Evolutionary conservation across 192 early-diverging fungal genomes (phyloP).

Genomic region (Linnemannia exigua): DNA sequence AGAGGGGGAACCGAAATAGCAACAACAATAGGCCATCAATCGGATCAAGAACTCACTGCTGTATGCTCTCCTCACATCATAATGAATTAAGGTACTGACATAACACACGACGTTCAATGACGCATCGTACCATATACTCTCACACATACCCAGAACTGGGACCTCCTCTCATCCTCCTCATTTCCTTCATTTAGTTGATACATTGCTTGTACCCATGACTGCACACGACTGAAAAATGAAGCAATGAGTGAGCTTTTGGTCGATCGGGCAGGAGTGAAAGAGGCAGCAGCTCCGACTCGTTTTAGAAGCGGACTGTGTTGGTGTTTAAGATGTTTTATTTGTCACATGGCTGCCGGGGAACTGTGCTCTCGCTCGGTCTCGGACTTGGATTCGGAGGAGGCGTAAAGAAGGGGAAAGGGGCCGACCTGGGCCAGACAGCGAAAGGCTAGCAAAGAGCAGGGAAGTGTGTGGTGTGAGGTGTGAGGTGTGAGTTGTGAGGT

Average conservation of each 20-base stretch:
- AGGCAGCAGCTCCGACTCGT: constrained; percentile 4
- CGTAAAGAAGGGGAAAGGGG: background rate
- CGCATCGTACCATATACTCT: background rate
- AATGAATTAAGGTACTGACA: too few relatives aligned
- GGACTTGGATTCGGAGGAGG: background rate
- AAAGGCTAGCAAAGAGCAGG: background rate
- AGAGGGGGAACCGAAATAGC: too few relatives aligned
- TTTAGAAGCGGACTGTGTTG: background rate
- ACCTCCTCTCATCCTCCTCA: background rate
- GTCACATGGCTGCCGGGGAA: constrained; percentile 1
- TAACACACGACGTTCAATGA: background rate
- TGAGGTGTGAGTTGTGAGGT: background rate
- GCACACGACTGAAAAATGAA: background rate
- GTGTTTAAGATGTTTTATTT: background rate
- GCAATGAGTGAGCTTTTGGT: background rate
- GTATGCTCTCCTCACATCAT: too few relatives aligned
- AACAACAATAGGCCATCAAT: background rate
- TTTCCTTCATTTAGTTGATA: background rate
- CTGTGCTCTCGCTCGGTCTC: background rate
- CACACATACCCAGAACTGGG: background rate
- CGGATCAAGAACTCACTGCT: too few relatives aligned
- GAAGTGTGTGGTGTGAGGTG: background rate
- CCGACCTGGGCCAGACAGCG: background rate
- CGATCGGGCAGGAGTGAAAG: background rate
- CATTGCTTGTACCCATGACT: background rate